Base-by-base conservation (phyloP, 2,329 filamentous ascomycete genomes). In the Diaporthe ampelina region DNA sequence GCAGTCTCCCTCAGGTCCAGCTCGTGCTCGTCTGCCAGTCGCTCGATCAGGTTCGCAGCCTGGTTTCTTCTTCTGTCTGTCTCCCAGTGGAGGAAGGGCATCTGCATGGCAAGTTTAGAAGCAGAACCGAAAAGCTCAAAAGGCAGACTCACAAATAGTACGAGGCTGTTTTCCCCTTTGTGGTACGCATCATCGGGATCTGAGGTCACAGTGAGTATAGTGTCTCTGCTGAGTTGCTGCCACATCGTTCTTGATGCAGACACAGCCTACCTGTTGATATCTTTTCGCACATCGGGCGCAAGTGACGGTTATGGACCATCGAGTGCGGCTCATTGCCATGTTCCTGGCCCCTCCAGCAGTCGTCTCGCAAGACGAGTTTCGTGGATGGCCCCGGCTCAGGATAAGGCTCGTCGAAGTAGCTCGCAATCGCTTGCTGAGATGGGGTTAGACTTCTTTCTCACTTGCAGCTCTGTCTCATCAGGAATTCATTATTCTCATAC, bases 71-170 rank as follows among this genome's bases (percentile, higher is more conserved):
- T 82, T 0, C 80, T 78, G 13, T 84, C 82, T 0, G 81, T 83
- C 43, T 86, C 84, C 84, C 84, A 86, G 32, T 86, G 84, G 1
- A 86, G 81, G 58, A 81, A 85, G 1, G 83, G 83, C 81, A 84
- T 82, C 83, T 85, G 26, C 0, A 37, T 26, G 10, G 26, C 24
- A 13, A 26, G 17, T 32, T 21, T 17, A 40, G 26, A n/a, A 21
- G 37, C 15, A 7, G 32, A 10, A 3, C 63, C 11, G 24, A 48
- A 10, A 24, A 4, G 2, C 21, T 26, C 19, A 32, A 26, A 2
- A 19, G 11, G 21, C 19, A 10, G 17, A 77, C 79, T 48, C 76
- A 82, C 81, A 74, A 83, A 84, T 0, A 83, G 73, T 0, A 78
- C 81, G 7, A 82, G 35, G 32, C 81, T 76, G n/a, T 56, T 52